phyloP scores from a whole-genome alignment of 345 rosid species.

The Salix viminalis region DNA sequence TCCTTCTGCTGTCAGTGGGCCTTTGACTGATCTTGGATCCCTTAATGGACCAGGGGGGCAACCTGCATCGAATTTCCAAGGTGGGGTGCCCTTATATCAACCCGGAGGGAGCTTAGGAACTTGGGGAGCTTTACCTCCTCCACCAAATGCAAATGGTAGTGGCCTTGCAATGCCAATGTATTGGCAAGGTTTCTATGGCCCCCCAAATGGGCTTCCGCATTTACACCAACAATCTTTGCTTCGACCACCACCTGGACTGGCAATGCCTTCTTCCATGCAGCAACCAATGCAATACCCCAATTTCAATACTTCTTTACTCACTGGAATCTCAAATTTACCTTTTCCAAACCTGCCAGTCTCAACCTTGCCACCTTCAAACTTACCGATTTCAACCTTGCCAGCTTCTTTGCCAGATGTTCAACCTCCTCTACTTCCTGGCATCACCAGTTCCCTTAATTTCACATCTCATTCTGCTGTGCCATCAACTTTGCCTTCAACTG shows the following conservation, averaged over 20 bases:
- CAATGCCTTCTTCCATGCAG: constrained; percentile 64
- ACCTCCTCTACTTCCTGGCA: constrained; percentile 23
- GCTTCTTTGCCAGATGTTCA: constrained; percentile 20
- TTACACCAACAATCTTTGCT: constrained; percentile 79
- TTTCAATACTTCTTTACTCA: constrained; percentile 49
- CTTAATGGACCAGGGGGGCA: constrained; percentile 56
- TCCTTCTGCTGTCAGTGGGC: constrained; percentile 53
- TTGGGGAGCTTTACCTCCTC: constrained; percentile 73
- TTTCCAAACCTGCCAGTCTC: constrained; percentile 48
- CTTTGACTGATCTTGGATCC: constrained; percentile 50
- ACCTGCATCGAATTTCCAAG: constrained; percentile 66
- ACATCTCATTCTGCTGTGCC: constrained; percentile 39
- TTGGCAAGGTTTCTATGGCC: constrained; percentile 85
- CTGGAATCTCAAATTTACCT: constrained; percentile 45
- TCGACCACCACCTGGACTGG: constrained; percentile 67
- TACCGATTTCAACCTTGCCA: constrained; percentile 17
- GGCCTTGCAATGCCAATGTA: constrained; percentile 80
- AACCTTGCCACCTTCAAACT: constrained; percentile 24
- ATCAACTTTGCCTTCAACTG: constrained; percentile 36
- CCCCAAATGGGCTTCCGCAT: constrained; percentile 77
- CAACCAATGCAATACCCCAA: constrained; percentile 71
- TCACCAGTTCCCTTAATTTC: constrained; percentile 36
- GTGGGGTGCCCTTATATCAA: constrained; percentile 70
- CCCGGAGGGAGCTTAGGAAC: constrained; percentile 77
- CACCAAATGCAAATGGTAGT: constrained; percentile 51